A percentile compares a stretch with the other conserved stretches of the same genome.
phyloP scores from a whole-genome alignment of 495 filamentous ascomycete genomes.

The Gamarada debralockiae region DNA sequence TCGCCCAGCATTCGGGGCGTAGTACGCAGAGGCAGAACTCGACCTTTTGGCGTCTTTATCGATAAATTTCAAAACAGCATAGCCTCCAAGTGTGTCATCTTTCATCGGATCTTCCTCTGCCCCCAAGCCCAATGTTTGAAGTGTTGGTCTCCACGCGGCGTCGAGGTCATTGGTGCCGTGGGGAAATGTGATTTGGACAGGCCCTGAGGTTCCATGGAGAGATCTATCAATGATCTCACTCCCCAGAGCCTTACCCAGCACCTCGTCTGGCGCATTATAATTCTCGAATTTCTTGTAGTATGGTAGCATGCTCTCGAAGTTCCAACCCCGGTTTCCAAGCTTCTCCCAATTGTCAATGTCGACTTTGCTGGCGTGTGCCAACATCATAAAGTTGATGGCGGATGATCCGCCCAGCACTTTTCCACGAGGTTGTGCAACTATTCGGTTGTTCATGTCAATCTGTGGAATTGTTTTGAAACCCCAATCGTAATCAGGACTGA shows the following conservation, averaged over 20 bases:
- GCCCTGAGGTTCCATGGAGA: conserved; percentile 32
- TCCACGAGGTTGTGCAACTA: conserved; percentile 13
- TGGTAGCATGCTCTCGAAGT: conserved; percentile 29
- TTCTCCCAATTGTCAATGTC: conserved; percentile 32
- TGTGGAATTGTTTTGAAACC: conserved; percentile 45
- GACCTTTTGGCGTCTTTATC: conserved; percentile 22
- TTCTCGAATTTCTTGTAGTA: conserved; percentile 38
- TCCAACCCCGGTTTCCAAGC: conserved; percentile 37
- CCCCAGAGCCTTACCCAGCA: conserved; percentile 27
- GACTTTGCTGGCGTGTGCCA: conserved; percentile 31
- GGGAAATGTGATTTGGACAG: conserved; percentile 11
- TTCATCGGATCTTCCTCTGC: conserved; percentile 29
- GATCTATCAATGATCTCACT: conserved; percentile 32
- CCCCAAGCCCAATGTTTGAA: background rate
- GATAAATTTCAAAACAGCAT: conserved; percentile 19
- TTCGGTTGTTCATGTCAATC: conserved; percentile 27
- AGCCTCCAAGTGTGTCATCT: conserved; percentile 24
- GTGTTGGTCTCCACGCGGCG: background rate
- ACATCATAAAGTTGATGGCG: conserved; percentile 49
- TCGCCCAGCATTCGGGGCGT: conserved; percentile 28
- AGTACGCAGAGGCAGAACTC: conserved; percentile 36
- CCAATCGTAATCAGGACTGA: conserved; percentile 48
- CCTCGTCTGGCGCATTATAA: conserved; percentile 26
- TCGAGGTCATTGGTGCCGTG: background rate
- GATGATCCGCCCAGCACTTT: conserved; percentile 45